phyloP scores from a whole-genome alignment of 192 early-diverging fungal species.

The Podila horticola region DNA sequence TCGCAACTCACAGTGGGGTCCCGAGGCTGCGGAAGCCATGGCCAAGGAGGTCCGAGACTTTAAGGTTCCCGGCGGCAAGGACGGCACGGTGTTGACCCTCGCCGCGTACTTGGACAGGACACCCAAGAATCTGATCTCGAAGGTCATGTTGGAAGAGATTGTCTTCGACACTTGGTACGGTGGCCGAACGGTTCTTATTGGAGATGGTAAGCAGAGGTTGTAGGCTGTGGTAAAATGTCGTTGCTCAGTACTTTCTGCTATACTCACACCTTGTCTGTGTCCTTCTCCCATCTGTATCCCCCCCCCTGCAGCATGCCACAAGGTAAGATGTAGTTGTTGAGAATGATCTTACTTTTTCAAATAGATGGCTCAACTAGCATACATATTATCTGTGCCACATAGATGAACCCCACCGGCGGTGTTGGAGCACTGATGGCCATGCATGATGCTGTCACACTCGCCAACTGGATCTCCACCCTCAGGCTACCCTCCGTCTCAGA shows the following conservation, averaged over 20 bases:
- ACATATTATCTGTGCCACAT: too few relatives aligned
- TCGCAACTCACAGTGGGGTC: not conserved
- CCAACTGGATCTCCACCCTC: conserved; percentile 1
- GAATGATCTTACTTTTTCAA: too few relatives aligned
- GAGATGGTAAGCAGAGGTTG: conserved; percentile 4
- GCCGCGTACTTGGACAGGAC: not conserved
- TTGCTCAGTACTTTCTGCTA: not conserved
- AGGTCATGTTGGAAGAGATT: conserved; percentile 6
- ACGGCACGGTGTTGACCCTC: not conserved
- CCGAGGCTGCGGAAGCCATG: not conserved
- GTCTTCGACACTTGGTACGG: conserved; percentile 9
- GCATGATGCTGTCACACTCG: not conserved
- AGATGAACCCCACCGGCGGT: too few relatives aligned
- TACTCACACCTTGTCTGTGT: not conserved
- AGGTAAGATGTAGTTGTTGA: not conserved
- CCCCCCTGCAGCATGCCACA: not conserved
- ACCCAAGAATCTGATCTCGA: not conserved
- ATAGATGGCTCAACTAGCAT: not conserved
- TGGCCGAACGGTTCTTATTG: conserved; percentile 1
- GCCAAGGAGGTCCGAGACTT: not conserved
- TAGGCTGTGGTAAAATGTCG: not conserved
- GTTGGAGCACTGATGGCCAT: not conserved
- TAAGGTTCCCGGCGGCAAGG: not conserved
- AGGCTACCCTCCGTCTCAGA: not conserved
- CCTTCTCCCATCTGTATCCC: not conserved